phyloP scores from a whole-genome alignment of 192 early-diverging fungal genomes.

The Coemansia reversa region DNA sequence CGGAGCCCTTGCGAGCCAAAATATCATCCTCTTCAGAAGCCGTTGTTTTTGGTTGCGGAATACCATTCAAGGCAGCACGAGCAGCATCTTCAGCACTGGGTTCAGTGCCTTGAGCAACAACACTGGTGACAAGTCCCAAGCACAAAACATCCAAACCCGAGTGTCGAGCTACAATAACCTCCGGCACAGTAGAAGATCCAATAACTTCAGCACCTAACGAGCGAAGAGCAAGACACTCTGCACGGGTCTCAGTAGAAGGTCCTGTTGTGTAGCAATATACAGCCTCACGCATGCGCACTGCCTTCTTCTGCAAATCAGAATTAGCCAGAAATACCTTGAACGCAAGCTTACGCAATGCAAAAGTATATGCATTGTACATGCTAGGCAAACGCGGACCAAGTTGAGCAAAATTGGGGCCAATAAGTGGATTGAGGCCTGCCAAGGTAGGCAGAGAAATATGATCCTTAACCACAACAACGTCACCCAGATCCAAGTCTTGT shows the following conservation, averaged over 20 bases:
- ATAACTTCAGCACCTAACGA: slow-evolving; percentile 75
- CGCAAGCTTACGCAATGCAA: slow-evolving; percentile 68
- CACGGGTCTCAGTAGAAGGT: slow-evolving; percentile 87
- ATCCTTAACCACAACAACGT: slow-evolving; percentile 78
- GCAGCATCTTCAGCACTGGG: slow-evolving; percentile 43
- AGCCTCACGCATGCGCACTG: slow-evolving; percentile 69
- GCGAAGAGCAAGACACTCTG: slow-evolving; percentile 74
- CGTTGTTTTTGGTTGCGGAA: slow-evolving; percentile 8
- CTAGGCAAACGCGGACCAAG: slow-evolving; percentile 89
- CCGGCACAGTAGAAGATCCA: slow-evolving; percentile 88
- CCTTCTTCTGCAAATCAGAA: slow-evolving; percentile 29
- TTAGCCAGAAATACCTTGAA: slow-evolving; percentile 48
- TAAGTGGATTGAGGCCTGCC: slow-evolving; percentile 74
- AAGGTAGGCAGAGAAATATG: slow-evolving; percentile 77
- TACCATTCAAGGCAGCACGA: slow-evolving; percentile 28
- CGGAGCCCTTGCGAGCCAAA: slow-evolving; percentile 29
- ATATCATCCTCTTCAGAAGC: slow-evolving; percentile 35
- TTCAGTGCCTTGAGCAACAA: slow-evolving; percentile 46
- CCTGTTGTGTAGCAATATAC: slow-evolving; percentile 82
- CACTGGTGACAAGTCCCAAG: slow-evolving; percentile 77
- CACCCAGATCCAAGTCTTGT: slow-evolving; percentile 72
- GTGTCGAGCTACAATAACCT: slow-evolving; percentile 84
- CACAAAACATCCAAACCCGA: slow-evolving; percentile 79
- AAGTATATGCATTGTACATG: slow-evolving; percentile 82
- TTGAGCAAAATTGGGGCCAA: slow-evolving; percentile 76